Conservation (phyloP, 169 alveolate genomes). For the Eimeria brunetti region DNA sequence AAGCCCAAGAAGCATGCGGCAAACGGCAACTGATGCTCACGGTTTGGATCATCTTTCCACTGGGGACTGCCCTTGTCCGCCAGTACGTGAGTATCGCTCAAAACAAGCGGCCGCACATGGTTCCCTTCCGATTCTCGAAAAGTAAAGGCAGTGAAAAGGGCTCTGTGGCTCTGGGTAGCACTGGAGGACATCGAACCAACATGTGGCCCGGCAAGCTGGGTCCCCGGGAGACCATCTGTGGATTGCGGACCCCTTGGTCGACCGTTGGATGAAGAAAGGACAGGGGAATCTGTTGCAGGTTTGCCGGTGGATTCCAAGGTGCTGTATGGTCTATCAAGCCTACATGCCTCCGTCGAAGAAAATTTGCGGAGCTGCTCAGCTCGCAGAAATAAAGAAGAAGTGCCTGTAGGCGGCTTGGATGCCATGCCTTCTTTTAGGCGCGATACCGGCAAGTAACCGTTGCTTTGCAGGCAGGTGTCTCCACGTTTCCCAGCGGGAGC, state of each 20-base stretch:
- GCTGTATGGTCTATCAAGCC: background rate
- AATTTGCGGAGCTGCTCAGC: background rate
- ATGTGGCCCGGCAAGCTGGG: constrained; percentile 4
- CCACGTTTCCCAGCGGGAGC: background rate
- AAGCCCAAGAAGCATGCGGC: background rate
- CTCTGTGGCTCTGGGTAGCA: background rate
- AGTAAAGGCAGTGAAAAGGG: background rate
- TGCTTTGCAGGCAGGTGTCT: constrained; percentile 1
- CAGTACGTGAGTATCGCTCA: constrained; percentile 47
- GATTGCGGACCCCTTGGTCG: background rate
- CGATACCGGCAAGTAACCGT: background rate
- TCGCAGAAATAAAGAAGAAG: background rate
- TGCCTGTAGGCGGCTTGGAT: background rate
- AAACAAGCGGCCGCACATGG: constrained; percentile 18
- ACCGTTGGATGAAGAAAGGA: background rate
- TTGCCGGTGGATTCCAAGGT: background rate
- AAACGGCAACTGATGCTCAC: constrained; percentile 2
- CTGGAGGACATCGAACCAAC: background rate
- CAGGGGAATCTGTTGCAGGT: background rate
- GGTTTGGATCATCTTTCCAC: background rate
- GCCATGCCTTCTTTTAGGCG: background rate
- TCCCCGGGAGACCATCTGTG: background rate
- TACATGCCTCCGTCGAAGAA: background rate
- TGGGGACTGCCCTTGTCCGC: background rate
- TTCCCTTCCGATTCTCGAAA: constrained; percentile 24